Evolutionary conservation across 2,329 filamentous ascomycete genomes (phyloP).

Genomic region (Sporothrix brasiliensis): DNA sequence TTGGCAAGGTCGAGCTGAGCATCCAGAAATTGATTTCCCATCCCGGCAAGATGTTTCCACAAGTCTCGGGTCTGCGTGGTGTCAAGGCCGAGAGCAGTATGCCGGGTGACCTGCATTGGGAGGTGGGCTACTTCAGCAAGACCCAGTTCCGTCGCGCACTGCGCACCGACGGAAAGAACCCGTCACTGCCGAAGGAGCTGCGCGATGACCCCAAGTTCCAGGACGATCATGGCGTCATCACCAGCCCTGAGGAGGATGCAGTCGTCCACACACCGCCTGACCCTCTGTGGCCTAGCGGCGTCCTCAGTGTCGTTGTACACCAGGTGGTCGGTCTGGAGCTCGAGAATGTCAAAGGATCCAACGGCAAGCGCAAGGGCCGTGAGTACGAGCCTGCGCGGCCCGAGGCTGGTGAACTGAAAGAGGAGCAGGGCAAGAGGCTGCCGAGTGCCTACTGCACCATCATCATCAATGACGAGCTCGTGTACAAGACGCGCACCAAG

Average conservation of each 20-base stretch:
- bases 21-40: conserved; percentile 96
- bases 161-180: conserved; percentile 83
- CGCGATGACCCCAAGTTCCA: conserved; percentile 76
- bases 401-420: conserved; percentile 78
- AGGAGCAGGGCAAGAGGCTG: conserved; percentile 77
- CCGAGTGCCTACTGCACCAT: conserved; percentile 96
- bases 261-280: conserved; percentile 90
- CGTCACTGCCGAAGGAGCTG: conserved; percentile 72
- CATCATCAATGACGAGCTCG: conserved; percentile 80
- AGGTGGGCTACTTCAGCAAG: conserved; percentile 93
- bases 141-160: conserved; percentile 83
- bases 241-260: conserved; percentile 75
- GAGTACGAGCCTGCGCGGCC: conserved; percentile 88
- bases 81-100: conserved; percentile 83
- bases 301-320: conserved; percentile 84
- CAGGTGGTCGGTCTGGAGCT: conserved; percentile 94
- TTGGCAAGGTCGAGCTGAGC: conserved; percentile 90
- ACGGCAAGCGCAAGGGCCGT: conserved; percentile 76
- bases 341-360: conserved; percentile 84
- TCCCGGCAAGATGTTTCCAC: conserved; percentile 88
- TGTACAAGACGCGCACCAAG: conserved; percentile 92
- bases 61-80: conserved; percentile 79
- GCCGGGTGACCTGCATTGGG: conserved; percentile 94
- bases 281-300: conserved; percentile 91
- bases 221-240: conserved; percentile 80